phyloP scores from a whole-genome alignment of 805 yeast genomes.

The Tetrapisispora namnaoensis region DNA sequence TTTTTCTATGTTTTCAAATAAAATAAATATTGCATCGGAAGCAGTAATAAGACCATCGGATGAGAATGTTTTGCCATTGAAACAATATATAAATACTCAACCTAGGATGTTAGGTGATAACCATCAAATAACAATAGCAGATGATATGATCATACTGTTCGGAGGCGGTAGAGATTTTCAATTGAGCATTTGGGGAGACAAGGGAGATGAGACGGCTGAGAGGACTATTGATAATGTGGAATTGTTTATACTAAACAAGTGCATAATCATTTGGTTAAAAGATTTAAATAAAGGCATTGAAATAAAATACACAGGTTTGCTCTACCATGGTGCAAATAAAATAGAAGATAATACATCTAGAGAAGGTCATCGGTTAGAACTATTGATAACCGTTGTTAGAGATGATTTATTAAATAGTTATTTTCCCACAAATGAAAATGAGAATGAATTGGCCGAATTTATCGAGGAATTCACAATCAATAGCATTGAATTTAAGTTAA shows the following conservation, averaged over 20 bases:
- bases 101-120: slow-evolving; percentile 15
- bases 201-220: slow-evolving; percentile 3
- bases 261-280: slow-evolving; percentile 34
- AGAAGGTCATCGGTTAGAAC: slow-evolving; percentile 23
- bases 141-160: slow-evolving; percentile 22
- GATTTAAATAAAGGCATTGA: slow-evolving; percentile 30
- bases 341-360: slow-evolving; percentile 4
- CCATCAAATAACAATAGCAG: neutral
- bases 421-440: slow-evolving; percentile 11
- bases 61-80: slow-evolving; percentile 30
- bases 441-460: neutral
- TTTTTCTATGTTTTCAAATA: neutral
- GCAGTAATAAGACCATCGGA: slow-evolving; percentile 28
- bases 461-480: slow-evolving; percentile 7
- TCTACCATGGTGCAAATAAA: slow-evolving; percentile 25
- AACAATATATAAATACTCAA: slow-evolving; percentile 23
- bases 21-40: slow-evolving; percentile 6
- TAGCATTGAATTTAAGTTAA: slow-evolving; percentile 28
- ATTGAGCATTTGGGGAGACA: slow-evolving; percentile 8
- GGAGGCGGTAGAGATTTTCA: slow-evolving; percentile 36
- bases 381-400: slow-evolving; percentile 21
- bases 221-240: slow-evolving; percentile 17
- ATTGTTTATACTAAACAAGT: slow-evolving; percentile 31
- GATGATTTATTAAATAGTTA: slow-evolving; percentile 18
- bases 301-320: slow-evolving; percentile 26